Evolutionary conservation across 306 rosid genomes (phyloP).

Genomic region (Castanospermum australe): DNA sequence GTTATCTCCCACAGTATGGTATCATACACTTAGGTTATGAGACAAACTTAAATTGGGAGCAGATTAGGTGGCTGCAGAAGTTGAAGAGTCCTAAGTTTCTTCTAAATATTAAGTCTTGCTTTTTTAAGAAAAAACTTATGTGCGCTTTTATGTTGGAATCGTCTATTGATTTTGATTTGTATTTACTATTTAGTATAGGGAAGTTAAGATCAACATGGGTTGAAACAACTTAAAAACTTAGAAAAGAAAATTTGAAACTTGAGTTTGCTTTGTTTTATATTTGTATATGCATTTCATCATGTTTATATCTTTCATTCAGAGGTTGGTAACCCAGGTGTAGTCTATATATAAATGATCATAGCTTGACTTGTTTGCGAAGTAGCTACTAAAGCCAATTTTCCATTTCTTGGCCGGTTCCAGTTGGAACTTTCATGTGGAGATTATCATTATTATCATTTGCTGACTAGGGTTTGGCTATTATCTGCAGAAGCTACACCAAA

Average conservation of each 20-base stretch:
- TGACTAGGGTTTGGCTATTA: slow-evolving; percentile 38
- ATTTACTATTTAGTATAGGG: background rate
- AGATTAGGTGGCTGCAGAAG: background rate
- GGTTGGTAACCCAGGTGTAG: background rate
- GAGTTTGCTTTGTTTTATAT: too few relatives aligned
- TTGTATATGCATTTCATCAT: too few relatives aligned
- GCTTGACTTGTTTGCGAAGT: slow-evolving; percentile 16
- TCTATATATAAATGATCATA: background rate
- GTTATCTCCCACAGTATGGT: background rate
- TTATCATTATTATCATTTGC: slow-evolving; percentile 31
- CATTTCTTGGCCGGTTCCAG: background rate
- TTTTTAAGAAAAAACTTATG: too few relatives aligned
- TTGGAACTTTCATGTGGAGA: background rate
- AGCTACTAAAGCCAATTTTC: slow-evolving; percentile 9
- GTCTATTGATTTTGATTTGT: background rate
- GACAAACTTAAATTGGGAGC: background rate
- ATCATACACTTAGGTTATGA: background rate
- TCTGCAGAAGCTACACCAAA: slow-evolving; percentile 98
- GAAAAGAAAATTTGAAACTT: too few relatives aligned
- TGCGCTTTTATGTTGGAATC: background rate
- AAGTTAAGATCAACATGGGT: background rate
- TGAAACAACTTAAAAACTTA: background rate
- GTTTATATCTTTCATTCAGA: background rate
- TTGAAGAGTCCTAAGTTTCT: background rate
- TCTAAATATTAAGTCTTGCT: background rate